Evolutionary conservation across 106 monocot genomes (phyloP).

Genomic region (Dendrobium chrysotoxum): DNA sequence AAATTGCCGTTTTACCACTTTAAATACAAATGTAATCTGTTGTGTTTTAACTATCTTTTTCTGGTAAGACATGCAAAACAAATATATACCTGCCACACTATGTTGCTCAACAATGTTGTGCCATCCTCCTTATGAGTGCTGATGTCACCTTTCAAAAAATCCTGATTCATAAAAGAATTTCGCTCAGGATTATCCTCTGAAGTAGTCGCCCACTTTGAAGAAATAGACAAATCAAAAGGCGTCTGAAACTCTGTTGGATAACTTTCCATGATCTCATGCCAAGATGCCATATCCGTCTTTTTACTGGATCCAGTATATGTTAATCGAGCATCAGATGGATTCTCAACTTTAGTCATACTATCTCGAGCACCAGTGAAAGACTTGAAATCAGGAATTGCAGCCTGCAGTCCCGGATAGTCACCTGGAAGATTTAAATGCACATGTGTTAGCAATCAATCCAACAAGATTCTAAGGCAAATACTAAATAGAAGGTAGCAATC

Average conservation of each 20-base stretch:
- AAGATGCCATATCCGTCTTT: background rate
- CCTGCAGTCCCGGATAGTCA: background rate
- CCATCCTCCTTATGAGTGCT: background rate
- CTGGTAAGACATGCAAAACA: background rate
- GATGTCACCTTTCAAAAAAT: background rate
- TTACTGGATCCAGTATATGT: background rate
- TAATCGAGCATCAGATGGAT: background rate
- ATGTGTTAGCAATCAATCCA: background rate
- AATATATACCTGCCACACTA: slow-evolving; percentile 5
- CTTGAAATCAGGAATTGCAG: background rate
- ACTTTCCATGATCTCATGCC: background rate
- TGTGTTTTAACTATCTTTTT: background rate
- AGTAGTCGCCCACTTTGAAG: slow-evolving; percentile 3
- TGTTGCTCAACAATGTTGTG: background rate
- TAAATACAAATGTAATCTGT: background rate
- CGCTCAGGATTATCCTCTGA: background rate
- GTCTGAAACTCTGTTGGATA: background rate
- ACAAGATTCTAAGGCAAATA: background rate
- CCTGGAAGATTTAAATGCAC: background rate
- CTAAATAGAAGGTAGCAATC: slow-evolving; percentile 2
- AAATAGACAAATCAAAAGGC: slow-evolving; percentile 1
- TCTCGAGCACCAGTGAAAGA: slow-evolving; percentile 6
- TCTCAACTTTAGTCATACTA: background rate
- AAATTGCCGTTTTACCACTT: background rate
- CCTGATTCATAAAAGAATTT: slow-evolving; percentile 6